Evolutionary conservation across 2,329 filamentous ascomycete genomes (phyloP).

Genomic region (Byssothecium circinans): DNA sequence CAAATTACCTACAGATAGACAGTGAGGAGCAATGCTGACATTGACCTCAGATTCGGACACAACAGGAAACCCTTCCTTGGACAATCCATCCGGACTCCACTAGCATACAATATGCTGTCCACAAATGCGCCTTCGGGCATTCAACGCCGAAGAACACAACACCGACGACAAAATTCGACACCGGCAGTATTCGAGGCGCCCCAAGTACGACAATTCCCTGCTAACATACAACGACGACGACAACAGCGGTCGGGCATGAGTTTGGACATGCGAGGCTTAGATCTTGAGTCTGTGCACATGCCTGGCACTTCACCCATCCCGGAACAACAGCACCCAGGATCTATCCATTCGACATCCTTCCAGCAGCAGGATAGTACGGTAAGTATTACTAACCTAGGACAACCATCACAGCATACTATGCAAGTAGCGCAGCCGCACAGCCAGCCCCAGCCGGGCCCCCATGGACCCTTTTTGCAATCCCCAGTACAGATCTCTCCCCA

Average conservation of each 20-base stretch:
- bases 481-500: constrained; percentile 43
- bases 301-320: constrained; percentile 44
- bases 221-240: constrained; percentile 55
- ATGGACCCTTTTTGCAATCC: constrained; percentile 42
- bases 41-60: constrained; percentile 43
- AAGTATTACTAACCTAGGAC: constrained; percentile 63
- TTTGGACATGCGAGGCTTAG: constrained; percentile 69
- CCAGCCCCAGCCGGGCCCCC: constrained; percentile 75
- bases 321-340: constrained; percentile 39
- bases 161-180: constrained; percentile 87
- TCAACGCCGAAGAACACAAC: constrained; percentile 72
- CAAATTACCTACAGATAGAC: constrained; percentile 3
- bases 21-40: constrained; percentile 25
- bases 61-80: constrained; percentile 42
- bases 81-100: constrained; percentile 65
- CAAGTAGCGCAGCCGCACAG: constrained; percentile 89
- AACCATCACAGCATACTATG: constrained; percentile 74
- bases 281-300: constrained; percentile 47
- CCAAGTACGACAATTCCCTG: constrained; percentile 68
- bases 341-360: constrained; percentile 33
- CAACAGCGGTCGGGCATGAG: constrained; percentile 80
- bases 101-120: constrained; percentile 78
- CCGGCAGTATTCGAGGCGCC: constrained; percentile 75
- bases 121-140: constrained; percentile 68
- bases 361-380: constrained; percentile 56